Evolutionary conservation across 257 asterid species (phyloP).

Genomic region (Solanum chiquidenum): DNA sequence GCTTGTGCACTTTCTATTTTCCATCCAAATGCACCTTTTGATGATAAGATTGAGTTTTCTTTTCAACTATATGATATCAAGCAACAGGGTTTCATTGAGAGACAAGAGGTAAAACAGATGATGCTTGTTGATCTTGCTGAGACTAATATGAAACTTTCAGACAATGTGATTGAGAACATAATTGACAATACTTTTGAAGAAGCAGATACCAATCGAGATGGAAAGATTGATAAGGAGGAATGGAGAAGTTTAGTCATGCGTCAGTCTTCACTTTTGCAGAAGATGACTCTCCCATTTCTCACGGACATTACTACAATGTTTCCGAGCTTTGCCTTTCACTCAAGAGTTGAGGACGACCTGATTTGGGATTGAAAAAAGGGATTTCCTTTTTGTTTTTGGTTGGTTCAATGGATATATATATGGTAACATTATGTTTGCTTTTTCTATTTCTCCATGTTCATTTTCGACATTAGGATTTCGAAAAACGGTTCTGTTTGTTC

Average conservation of each 20-base stretch:
- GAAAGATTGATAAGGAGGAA: conserved; percentile 87
- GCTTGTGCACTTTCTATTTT: conserved; percentile 95
- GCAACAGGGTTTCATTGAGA: conserved; percentile 15
- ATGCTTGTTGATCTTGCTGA: not conserved
- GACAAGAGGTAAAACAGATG: conserved; percentile 74
- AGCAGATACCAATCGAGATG: conserved; percentile 89
- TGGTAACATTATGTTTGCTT: too few relatives aligned
- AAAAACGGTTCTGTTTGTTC: not conserved
- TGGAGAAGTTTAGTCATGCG: conserved; percentile 81
- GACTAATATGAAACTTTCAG: not conserved
- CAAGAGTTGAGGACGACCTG: not conserved
- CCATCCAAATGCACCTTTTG: conserved; percentile 96
- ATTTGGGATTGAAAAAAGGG: not conserved
- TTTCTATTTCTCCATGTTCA: not conserved
- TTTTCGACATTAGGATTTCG: not conserved
- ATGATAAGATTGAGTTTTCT: conserved; percentile 91
- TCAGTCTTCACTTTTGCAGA: conserved; percentile 84
- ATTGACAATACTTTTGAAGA: conserved; percentile 52
- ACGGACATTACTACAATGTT: not conserved
- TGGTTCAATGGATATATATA: not conserved
- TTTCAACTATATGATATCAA: conserved; percentile 96
- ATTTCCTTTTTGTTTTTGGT: not conserved
- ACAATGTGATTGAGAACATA: too few relatives aligned
- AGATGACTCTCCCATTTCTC: conserved; percentile 52
- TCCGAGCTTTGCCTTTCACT: not conserved